Conservation (phyloP, 495 filamentous ascomycete genomes). For the Rostrohypoxylon terebratum region DNA sequence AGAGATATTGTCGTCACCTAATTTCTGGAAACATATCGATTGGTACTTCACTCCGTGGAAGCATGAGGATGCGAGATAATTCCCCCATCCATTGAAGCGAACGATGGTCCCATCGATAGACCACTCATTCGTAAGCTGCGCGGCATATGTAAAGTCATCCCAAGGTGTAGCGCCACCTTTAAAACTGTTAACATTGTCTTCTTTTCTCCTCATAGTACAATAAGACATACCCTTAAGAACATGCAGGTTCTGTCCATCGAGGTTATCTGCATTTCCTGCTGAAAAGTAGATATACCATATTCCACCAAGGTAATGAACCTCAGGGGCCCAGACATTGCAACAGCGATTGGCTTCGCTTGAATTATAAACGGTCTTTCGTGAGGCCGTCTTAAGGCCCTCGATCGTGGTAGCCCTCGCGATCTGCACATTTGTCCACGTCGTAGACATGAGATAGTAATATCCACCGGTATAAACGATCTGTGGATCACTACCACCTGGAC, state of each 20-base stretch:
- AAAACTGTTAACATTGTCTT: constrained; percentile 5
- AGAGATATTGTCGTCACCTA: constrained; percentile 44
- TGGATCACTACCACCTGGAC: constrained; percentile 56
- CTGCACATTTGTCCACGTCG: constrained; percentile 62
- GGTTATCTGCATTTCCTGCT: constrained; percentile 44
- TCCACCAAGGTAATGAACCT: constrained; percentile 61
- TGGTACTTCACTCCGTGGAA: constrained; percentile 56
- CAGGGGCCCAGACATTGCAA: constrained; percentile 69
- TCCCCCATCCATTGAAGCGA: constrained; percentile 48
- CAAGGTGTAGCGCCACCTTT: constrained; percentile 59
- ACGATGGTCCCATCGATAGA: constrained; percentile 62
- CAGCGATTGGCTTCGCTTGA: constrained; percentile 53
- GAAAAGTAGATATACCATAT: constrained; percentile 63
- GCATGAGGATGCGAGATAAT: constrained; percentile 63
- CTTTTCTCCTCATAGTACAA: neutral
- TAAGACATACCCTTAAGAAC: constrained; percentile 50
- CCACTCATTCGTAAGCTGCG: constrained; percentile 55
- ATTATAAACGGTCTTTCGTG: constrained; percentile 62
- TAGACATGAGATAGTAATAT: constrained; percentile 66
- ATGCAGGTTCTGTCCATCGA: constrained; percentile 53
- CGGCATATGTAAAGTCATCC: constrained; percentile 54
- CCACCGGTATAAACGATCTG: constrained; percentile 61
- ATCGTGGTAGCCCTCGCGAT: constrained; percentile 63
- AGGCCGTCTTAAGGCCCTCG: constrained; percentile 59
- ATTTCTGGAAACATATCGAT: constrained; percentile 58